Conservation (phyloP, 2,329 filamentous ascomycete genomes). For the Ambrosiella xylebori region DNA sequence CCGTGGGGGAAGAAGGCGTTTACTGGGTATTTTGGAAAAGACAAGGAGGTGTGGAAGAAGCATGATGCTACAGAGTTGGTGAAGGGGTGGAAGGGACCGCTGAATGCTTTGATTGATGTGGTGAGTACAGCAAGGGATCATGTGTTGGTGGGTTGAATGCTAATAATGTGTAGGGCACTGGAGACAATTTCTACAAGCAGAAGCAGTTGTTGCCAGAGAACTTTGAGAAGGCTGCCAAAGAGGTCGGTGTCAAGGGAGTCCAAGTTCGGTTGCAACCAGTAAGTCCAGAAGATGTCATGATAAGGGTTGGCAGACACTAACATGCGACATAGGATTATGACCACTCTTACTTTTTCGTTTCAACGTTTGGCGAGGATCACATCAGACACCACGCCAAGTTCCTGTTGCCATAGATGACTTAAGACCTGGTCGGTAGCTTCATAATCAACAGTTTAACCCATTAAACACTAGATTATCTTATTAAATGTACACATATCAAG, state of each 20-base stretch:
- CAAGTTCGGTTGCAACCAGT: constrained; percentile 67
- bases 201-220: constrained; percentile 89
- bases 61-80: constrained; percentile 88
- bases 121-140: constrained; percentile 29
- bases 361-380: constrained; percentile 77
- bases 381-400: constrained; percentile 83
- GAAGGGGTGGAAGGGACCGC: constrained; percentile 49
- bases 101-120: constrained; percentile 77
- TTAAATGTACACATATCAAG: background rate
- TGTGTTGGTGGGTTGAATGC: background rate
- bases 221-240: constrained; percentile 61
- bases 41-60: constrained; percentile 62
- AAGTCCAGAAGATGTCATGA: constrained; percentile 16
- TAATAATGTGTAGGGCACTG: constrained; percentile 49
- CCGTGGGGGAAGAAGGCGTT: constrained; percentile 97
- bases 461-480: background rate
- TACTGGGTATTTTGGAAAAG: constrained; percentile 66
- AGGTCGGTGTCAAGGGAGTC: constrained; percentile 54
- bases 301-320: background rate
- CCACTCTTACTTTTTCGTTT: constrained; percentile 95
- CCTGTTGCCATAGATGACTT: constrained; percentile 24
- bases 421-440: background rate
- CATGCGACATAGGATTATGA: constrained; percentile 54
- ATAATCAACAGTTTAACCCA: background rate
- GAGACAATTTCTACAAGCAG: constrained; percentile 93